Evolutionary conservation across 2,329 filamentous ascomycete species (phyloP).

Genomic region (Lasiodiplodia sp.): DNA sequence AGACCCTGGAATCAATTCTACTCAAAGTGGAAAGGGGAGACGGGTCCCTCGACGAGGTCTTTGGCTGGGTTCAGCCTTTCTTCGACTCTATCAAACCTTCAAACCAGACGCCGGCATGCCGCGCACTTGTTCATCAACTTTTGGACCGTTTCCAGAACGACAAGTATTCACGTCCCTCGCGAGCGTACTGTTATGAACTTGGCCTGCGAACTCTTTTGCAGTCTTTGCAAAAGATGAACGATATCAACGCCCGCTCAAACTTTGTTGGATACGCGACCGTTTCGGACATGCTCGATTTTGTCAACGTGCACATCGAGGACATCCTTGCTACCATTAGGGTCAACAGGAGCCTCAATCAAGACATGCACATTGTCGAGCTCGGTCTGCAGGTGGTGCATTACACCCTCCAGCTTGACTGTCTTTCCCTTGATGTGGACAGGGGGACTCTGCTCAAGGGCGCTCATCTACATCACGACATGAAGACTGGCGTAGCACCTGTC

Average conservation of each 20-base stretch:
- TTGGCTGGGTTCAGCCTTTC: conserved; percentile 81
- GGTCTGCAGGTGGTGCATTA: conserved; percentile 71
- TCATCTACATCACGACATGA: conserved; percentile 70
- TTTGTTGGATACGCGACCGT: conserved; percentile 52
- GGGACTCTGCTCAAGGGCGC: conserved; percentile 68
- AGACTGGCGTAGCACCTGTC: conserved; percentile 74
- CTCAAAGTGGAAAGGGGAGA: conserved; percentile 51
- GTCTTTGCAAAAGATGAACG: conserved; percentile 43
- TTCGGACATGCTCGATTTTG: conserved; percentile 69
- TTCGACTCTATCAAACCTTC: conserved; percentile 77
- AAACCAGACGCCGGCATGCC: conserved; percentile 80
- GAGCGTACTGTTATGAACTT: conserved; percentile 68
- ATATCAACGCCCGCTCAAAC: conserved; percentile 42
- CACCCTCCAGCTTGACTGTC: conserved; percentile 74
- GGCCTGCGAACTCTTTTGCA: conserved; percentile 55
- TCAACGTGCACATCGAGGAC: conserved; percentile 63
- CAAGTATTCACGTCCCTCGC: conserved; percentile 63
- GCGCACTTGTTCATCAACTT: conserved; percentile 78
- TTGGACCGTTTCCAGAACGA: conserved; percentile 69
- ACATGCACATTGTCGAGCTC: conserved; percentile 48
- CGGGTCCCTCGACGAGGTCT: conserved; percentile 67
- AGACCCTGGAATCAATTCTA: conserved; percentile 68
- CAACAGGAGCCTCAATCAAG: conserved; percentile 38
- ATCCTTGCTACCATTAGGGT: conserved; percentile 44
- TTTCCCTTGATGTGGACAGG: conserved; percentile 73